Evolutionary conservation across 306 rosid genomes (phyloP).

Genomic region (Amphicarpaea edgeworthii): DNA sequence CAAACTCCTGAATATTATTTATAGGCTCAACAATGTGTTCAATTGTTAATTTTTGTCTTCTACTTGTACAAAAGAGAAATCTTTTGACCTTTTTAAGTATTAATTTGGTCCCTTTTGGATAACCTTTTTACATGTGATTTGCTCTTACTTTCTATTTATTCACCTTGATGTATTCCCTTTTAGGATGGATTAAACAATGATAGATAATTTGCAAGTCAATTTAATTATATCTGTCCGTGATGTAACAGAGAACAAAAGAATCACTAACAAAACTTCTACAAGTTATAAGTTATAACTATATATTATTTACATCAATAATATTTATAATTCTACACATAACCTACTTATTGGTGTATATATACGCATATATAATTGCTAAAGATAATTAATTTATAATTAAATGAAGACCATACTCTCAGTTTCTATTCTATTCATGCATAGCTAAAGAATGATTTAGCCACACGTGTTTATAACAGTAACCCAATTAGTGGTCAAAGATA

Average conservation of each 20-base stretch:
- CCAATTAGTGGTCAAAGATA: constrained; percentile 60
- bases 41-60: not conserved
- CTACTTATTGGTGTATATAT: too few relatives aligned
- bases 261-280: not conserved
- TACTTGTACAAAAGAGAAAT: not conserved
- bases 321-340: too few relatives aligned
- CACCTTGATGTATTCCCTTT: constrained; percentile 10
- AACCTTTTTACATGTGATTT: constrained; percentile 8
- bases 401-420: not conserved
- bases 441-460: constrained; percentile 3
- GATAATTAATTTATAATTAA: not conserved
- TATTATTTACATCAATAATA: too few relatives aligned
- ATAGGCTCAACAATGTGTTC: not conserved
- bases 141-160: constrained; percentile 15
- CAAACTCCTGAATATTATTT: not conserved
- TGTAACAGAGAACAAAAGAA: not conserved
- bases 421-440: not conserved
- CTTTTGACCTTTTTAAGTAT: not conserved
- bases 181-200: constrained; percentile 10
- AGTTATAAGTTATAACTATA: not conserved
- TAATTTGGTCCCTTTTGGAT: not conserved
- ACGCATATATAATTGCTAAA: not conserved
- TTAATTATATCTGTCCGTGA: not conserved
- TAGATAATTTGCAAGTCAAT: not conserved
- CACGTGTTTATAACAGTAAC: constrained; percentile 56